Evolutionary conservation across 2,329 filamentous ascomycete species (phyloP), one percentile per base, ranked within the genome.

Genomic region (Cladorrhinum sp.): DNA sequence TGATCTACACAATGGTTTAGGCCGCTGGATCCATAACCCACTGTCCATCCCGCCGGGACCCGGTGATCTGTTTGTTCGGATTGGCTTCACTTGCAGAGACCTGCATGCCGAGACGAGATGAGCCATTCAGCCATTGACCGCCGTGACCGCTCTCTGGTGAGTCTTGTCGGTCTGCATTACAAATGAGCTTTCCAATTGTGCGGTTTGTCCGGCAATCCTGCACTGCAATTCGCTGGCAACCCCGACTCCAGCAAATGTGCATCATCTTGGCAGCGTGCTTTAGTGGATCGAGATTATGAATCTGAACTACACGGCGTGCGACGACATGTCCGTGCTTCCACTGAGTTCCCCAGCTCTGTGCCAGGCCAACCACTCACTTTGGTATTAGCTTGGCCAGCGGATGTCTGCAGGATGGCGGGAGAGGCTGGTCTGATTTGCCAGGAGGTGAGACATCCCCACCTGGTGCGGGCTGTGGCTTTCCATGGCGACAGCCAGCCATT

Each of bases 401-500:
- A 20, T 45, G 16, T 20, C 41, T 18, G n/a, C 41, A 45, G n/a
- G 18, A 45, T 45, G 41, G 41, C 41, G 41, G n/a, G 41, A 18
- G 10, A 22, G 41, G 41, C n/a, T 45, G 41, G 41, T 45, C 41
- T 45, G 41, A 45, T 45, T 45, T 12, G n/a, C 18, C 41, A 22
- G 16, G 16, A 20, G 18, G 52, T 52, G 22, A 48, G 53, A 51
- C 27, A 48, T 4, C 48, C 53, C 58, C 58, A 60, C 53, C 32
- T 23, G 48, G 45, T 54, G 50, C 52, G 58, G 52, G 56, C 51
- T 45, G 27, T 53, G 50, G 49, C 48, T n/a, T 23, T 22, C 52
- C 41, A 13, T 18, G 41, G 3, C 16, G 36, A 18, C 16, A 41
- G 2, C 41, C 41, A 45, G 41, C 41, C 41, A 45, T 45, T 45